A percentile compares a stretch with the other conserved stretches of the same genome.
phyloP scores from a whole-genome alignment of 2,329 filamentous ascomycete species.

The Rutstroemia sp. region DNA sequence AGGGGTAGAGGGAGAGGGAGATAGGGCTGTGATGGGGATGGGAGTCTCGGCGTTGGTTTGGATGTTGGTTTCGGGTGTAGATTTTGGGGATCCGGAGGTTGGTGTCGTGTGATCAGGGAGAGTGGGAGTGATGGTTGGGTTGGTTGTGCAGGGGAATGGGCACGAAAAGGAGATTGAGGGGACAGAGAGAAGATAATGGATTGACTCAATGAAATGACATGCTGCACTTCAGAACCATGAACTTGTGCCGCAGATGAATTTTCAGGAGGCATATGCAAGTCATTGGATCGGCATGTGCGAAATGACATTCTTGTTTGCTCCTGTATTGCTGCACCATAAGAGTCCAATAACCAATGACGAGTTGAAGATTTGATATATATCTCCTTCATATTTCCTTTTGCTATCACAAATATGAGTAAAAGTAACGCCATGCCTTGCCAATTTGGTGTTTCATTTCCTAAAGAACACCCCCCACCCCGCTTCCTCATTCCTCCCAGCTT shows the following conservation, averaged over 20 bases:
- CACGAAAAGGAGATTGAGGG: not conserved
- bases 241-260: too few relatives aligned
- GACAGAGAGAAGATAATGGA: not conserved
- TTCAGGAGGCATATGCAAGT: too few relatives aligned
- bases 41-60: not conserved
- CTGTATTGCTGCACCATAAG: too few relatives aligned
- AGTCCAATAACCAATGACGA: not conserved
- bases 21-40: not conserved
- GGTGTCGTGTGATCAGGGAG: not conserved
- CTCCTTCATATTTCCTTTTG: not conserved
- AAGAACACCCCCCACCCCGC: not conserved
- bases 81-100: not conserved
- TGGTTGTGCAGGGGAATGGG: not conserved
- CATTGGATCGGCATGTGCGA: too few relatives aligned
- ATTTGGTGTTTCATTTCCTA: slow-evolving; percentile 5
- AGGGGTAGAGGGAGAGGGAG: not conserved
- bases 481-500: not conserved
- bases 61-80: not conserved
- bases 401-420: slow-evolving; percentile 1
- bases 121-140: not conserved
- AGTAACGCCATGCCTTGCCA: slow-evolving; percentile 6
- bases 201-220: not conserved
- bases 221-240: too few relatives aligned
- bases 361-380: not conserved
- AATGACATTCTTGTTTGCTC: too few relatives aligned